Evolutionary conservation across 2,329 filamentous ascomycete species (phyloP).

Genomic region (Talaromyces atroroseus): DNA sequence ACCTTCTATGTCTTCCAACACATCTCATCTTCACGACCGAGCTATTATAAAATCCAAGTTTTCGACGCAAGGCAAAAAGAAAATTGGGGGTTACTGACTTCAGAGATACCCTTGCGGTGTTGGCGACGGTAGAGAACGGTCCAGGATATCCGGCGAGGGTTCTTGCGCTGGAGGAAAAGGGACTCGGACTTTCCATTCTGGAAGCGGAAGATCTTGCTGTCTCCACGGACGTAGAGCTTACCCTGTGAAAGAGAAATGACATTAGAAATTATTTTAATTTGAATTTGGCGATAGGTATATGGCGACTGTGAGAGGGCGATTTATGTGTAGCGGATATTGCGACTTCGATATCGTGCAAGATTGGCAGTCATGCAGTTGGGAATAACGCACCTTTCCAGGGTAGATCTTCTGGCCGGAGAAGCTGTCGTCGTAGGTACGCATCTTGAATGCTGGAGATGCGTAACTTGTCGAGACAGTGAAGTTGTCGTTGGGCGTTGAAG

Average conservation of each 20-base stretch:
- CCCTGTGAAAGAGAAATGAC: slow-evolving; percentile 57
- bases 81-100: slow-evolving; percentile 62
- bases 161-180: slow-evolving; percentile 99
- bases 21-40: not conserved
- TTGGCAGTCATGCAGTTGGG: slow-evolving; percentile 9
- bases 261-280: slow-evolving; percentile 4
- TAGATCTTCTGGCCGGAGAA: slow-evolving; percentile 76
- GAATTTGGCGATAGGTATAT: not conserved
- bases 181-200: slow-evolving; percentile 99
- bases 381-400: slow-evolving; percentile 65
- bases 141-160: slow-evolving; percentile 98
- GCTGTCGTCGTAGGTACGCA: slow-evolving; percentile 73
- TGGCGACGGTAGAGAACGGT: slow-evolving; percentile 96
- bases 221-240: slow-evolving; percentile 98
- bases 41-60: not conserved
- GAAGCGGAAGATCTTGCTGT: slow-evolving; percentile 99
- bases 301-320: not conserved
- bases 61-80: slow-evolving; percentile 4
- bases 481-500: slow-evolving; percentile 40
- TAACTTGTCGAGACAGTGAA: slow-evolving; percentile 32
- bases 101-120: slow-evolving; percentile 99
- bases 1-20: not conserved
- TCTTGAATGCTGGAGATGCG: slow-evolving; percentile 52
- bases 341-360: not conserved
- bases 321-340: not conserved